Evolutionary conservation across 352 stramenopile genomes (phyloP), one percentile per base, ranked within the genome.

Genomic region (Phytophthora meadii): DNA sequence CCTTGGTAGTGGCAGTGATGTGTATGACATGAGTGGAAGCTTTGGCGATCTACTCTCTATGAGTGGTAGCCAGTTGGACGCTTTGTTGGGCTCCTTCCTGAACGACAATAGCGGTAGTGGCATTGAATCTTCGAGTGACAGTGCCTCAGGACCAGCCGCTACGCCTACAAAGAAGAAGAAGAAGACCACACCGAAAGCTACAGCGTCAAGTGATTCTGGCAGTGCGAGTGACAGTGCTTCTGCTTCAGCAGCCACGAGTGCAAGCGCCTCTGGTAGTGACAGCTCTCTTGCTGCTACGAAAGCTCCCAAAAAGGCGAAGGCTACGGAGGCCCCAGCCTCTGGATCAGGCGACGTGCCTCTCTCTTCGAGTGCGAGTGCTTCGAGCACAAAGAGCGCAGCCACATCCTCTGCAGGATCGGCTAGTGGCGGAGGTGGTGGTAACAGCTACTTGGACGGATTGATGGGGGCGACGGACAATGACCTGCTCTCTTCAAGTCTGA

Each of bases 401-500:
- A 22, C 7, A 28, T 53, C 25, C 32, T 37, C 27, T 22, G 37
- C 52, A n/a, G 51, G 7, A 14, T 49, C 51, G 37, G 12, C 25
- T 5, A 45, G 37, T 34, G 30, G 30, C 30, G 30, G 30, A 3
- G 30, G 30, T 34, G 30, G 30, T 34, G 30, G 40, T 17, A 11
- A 34, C 25, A 41, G 17, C 17, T 52, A 42, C 28, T 37, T 60
- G 53, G 27, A 24, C 7, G 40, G 40, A 28, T 37, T 60, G 40
- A n/a, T 50, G 19, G 41, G 27, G 17, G 25, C 28, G 32, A 54
- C n/a, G 17, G 54, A 32, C 32, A 62, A 32, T 19, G 54, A 62
- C 12, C 46, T 62, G 54, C 22, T 62, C 32, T 37, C 54, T 25
- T 47, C 54, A 22, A 62, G 54, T n/a, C 25, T 60, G 5, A 39